A percentile compares a stretch with the other conserved stretches of the same genome.
phyloP scores from a whole-genome alignment of 2,329 filamentous ascomycete species.

The Diplodia scrobiculata region DNA sequence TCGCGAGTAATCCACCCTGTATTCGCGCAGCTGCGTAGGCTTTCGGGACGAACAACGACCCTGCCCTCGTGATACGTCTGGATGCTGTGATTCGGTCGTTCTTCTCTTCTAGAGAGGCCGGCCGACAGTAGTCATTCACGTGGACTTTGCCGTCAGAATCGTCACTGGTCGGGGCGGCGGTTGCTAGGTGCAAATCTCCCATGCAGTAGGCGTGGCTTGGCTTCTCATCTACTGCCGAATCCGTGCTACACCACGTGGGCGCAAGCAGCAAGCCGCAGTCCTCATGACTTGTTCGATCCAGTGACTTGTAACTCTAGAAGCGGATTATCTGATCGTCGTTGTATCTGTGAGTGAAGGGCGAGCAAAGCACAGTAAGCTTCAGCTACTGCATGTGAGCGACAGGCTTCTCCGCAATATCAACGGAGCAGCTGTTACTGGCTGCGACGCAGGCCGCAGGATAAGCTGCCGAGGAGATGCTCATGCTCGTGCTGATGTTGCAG shows the following conservation, averaged over 20 bases:
- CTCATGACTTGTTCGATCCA: not conserved
- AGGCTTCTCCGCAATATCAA: constrained; percentile 18
- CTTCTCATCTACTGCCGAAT: constrained; percentile 8
- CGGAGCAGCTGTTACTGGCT: not conserved
- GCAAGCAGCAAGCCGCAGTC: not conserved
- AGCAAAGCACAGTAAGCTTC: constrained; percentile 18
- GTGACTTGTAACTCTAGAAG: not conserved
- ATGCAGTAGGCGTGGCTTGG: constrained; percentile 5
- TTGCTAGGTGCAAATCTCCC: not conserved
- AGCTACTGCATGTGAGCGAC: not conserved
- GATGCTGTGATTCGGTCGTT: constrained; percentile 15
- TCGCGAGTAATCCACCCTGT: constrained; percentile 5
- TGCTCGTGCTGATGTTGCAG: constrained; percentile 17
- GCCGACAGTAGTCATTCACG: not conserved
- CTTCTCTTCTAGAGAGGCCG: not conserved
- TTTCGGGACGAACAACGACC: not conserved
- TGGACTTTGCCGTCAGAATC: not conserved
- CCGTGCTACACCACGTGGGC: constrained; percentile 7
- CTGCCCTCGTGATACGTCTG: constrained; percentile 1
- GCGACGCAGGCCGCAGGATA: constrained; percentile 13
- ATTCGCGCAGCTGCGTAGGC: constrained; percentile 5
- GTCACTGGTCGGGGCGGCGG: constrained; percentile 7
- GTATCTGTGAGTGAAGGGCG: not conserved
- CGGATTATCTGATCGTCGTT: not conserved
- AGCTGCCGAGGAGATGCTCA: constrained; percentile 10